Evolutionary conservation across 306 rosid genomes (phyloP).

Genomic region (Prunus campanulata): DNA sequence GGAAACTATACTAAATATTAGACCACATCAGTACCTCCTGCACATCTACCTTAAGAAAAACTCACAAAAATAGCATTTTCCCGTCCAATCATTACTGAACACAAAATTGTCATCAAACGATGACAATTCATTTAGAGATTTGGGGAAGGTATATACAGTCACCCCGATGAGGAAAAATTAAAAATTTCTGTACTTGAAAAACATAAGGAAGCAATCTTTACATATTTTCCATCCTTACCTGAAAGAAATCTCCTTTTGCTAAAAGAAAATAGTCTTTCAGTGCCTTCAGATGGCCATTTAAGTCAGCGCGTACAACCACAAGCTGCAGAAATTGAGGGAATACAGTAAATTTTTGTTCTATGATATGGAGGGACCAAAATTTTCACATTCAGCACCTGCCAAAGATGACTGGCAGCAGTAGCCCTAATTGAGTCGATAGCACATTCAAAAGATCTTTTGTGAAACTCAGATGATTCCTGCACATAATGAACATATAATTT

Average conservation of each 20-base stretch:
- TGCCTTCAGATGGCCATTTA: constrained; percentile 92
- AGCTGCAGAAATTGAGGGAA: constrained; percentile 61
- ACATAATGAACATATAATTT: constrained; percentile 25
- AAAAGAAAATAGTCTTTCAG: constrained; percentile 91
- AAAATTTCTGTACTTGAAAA: not conserved
- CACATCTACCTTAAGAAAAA: not conserved
- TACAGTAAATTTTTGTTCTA: constrained; percentile 20
- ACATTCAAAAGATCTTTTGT: constrained; percentile 86
- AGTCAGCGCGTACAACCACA: constrained; percentile 94
- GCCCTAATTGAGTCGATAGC: constrained; percentile 87
- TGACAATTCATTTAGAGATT: not conserved
- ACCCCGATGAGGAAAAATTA: not conserved
- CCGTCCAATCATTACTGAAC: not conserved
- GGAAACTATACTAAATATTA: not conserved
- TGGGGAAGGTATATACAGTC: not conserved
- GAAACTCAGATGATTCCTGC: constrained; percentile 92
- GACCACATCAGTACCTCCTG: not conserved
- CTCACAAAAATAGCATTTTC: not conserved
- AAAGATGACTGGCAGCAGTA: constrained; percentile 94
- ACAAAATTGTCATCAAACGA: not conserved
- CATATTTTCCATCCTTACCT: constrained; percentile 52
- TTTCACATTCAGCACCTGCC: constrained; percentile 72
- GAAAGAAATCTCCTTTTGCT: constrained; percentile 98
- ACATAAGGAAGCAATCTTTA: constrained; percentile 6
- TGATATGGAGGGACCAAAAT: constrained; percentile 22